A percentile compares a stretch with the other conserved stretches of the same genome.
phyloP scores from a whole-genome alignment of 1,139 yeast species.

The Geotrichum klebahnii region DNA sequence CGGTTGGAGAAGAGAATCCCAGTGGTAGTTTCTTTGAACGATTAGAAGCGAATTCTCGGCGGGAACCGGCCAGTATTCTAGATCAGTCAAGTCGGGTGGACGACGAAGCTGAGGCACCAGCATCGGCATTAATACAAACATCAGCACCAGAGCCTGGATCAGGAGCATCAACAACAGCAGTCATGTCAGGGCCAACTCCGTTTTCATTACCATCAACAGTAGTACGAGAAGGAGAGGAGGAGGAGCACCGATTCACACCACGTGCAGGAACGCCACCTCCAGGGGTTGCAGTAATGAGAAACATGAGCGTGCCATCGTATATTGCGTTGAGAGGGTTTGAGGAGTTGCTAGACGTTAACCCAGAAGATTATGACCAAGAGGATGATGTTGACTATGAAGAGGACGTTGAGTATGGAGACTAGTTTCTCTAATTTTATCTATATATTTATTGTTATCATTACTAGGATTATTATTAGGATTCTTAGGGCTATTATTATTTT shows the following conservation, averaged over 20 bases:
- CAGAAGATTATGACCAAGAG: neutral
- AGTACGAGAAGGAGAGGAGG: neutral
- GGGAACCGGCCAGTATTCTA: neutral
- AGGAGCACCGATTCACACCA: neutral
- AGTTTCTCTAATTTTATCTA: too few species aligned
- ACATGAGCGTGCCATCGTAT: neutral
- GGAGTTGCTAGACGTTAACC: neutral
- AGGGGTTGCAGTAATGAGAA: neutral
- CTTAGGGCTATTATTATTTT: too few species aligned
- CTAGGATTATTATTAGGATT: too few species aligned
- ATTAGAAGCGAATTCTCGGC: too few species aligned
- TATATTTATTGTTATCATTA: too few species aligned
- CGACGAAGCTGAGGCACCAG: neutral
- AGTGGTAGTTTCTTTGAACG: too few species aligned
- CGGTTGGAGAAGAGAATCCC: neutral
- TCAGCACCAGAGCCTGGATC: neutral
- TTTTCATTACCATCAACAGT: too few species aligned
- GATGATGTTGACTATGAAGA: neutral
- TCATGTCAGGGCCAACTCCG: too few species aligned
- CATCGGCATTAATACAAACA: too few species aligned
- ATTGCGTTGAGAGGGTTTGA: neutral
- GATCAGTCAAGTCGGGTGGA: neutral
- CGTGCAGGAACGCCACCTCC: slow-evolving; percentile 2
- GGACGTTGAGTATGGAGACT: neutral
- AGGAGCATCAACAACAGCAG: neutral